Percentiles rank a stretch among this genome's conserved stretches.
Evolutionary conservation across 1,139 yeast species (phyloP).

Genomic region (Suhomyces wounanorum): DNA sequence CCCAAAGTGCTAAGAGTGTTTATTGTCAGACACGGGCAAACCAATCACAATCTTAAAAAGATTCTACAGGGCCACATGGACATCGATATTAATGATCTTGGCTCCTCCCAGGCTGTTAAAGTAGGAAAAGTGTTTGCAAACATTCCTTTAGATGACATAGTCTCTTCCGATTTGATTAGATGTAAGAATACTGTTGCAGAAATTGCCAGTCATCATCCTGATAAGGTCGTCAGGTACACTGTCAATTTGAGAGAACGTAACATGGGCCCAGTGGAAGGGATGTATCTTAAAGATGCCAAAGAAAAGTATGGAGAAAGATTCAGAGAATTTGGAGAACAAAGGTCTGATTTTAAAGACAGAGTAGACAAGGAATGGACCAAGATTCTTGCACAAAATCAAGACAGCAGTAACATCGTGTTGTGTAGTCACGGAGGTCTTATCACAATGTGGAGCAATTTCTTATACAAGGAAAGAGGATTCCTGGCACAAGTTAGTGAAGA

Average conservation of each 20-base stretch:
- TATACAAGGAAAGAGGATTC: constrained; percentile 41
- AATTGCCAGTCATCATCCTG: constrained; percentile 34
- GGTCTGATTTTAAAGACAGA: constrained; percentile 48
- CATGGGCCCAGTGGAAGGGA: constrained; percentile 82
- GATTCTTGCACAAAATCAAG: constrained; percentile 42
- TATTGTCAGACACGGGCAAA: constrained; percentile 79
- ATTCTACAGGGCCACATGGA: constrained; percentile 77
- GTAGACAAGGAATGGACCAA: constrained; percentile 50
- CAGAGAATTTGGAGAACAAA: constrained; percentile 47
- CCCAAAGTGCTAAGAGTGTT: constrained; percentile 51
- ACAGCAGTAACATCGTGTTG: constrained; percentile 53
- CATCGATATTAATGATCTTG: constrained; percentile 59
- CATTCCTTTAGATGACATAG: constrained; percentile 51
- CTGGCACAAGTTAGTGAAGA: constrained; percentile 37
- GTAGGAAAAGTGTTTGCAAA: constrained; percentile 46
- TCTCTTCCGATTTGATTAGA: constrained; percentile 62
- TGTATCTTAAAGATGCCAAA: constrained; percentile 67
- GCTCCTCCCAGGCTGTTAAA: constrained; percentile 54
- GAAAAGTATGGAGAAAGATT: constrained; percentile 39
- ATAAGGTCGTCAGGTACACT: constrained; percentile 25
- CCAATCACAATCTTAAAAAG: constrained; percentile 65
- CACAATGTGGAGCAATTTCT: constrained; percentile 54
- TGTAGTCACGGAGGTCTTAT: constrained; percentile 91
- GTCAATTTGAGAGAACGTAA: constrained; percentile 65
- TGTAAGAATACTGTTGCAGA: constrained; percentile 57